Conservation (phyloP, 305 asterid species). For the Rubia occidens region DNA sequence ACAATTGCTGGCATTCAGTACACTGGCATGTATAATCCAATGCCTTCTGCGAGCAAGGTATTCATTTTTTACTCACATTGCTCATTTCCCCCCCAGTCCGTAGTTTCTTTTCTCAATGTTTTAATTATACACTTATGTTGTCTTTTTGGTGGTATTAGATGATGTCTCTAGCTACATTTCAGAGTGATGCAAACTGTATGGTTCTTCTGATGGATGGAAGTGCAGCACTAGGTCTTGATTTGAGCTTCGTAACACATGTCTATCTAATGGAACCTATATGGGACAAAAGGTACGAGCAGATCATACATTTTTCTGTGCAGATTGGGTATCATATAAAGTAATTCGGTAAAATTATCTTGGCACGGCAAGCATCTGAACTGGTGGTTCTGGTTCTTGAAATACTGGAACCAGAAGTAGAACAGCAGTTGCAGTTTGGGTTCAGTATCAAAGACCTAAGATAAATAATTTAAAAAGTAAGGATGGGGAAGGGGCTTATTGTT, state of each 20-base stretch:
- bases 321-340: neutral
- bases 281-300: slow-evolving; percentile 79
- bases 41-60: slow-evolving; percentile 77
- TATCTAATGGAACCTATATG: slow-evolving; percentile 98
- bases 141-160: slow-evolving; percentile 33
- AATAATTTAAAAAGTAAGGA: neutral
- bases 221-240: slow-evolving; percentile 97
- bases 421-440: neutral
- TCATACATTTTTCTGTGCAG: neutral
- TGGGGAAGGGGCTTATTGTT: neutral
- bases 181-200: slow-evolving; percentile 79
- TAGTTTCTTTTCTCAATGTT: neutral
- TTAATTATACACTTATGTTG: neutral
- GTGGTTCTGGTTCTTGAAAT: neutral
- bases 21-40: slow-evolving; percentile 87
- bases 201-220: slow-evolving; percentile 98
- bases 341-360: neutral
- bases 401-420: neutral
- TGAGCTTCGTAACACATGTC: slow-evolving; percentile 90
- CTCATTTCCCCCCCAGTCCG: neutral
- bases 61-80: slow-evolving; percentile 1
- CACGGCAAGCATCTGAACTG: neutral
- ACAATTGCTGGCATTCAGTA: slow-evolving; percentile 62
- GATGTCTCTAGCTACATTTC: slow-evolving; percentile 74
- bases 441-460: neutral